Percentiles rank a stretch among this genome's conserved stretches.
Conservation (phyloP, 345 rosid species). For the Boechera stricta region DNA sequence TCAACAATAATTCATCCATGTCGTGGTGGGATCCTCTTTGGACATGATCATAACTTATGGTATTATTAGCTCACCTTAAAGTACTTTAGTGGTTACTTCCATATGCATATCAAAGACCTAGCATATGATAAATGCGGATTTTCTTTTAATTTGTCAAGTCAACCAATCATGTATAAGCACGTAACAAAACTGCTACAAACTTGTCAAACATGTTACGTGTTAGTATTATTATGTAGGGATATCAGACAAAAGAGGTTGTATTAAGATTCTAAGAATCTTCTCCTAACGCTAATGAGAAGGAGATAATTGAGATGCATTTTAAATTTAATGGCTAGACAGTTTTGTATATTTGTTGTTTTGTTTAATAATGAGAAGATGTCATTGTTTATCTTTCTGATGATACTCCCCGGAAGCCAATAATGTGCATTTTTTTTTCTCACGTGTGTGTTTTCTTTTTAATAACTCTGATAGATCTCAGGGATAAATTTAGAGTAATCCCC, state of each 20-base stretch:
- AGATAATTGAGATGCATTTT: constrained; percentile 35
- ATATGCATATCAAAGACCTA: constrained; percentile 42
- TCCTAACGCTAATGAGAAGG: constrained; percentile 39
- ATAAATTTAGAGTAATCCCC: background rate
- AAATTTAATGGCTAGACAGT: background rate
- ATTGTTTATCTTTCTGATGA: constrained; percentile 22
- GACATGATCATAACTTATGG: constrained; percentile 54
- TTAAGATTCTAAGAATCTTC: constrained; percentile 47
- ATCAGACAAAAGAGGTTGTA: constrained; percentile 31
- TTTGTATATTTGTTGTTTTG: constrained; percentile 11
- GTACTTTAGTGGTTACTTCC: constrained; percentile 49
- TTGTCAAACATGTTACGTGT: constrained; percentile 33
- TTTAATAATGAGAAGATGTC: background rate
- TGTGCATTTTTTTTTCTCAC: background rate
- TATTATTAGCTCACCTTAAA: constrained; percentile 44
- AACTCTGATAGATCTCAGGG: background rate
- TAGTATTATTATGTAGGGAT: constrained; percentile 35
- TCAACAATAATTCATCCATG: constrained; percentile 39
- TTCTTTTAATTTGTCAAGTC: constrained; percentile 15
- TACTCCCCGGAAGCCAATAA: constrained; percentile 28
- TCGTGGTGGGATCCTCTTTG: constrained; percentile 70
- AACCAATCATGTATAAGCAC: constrained; percentile 43
- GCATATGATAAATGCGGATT: constrained; percentile 41
- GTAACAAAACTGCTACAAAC: constrained; percentile 35
- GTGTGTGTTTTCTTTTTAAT: background rate